Evolutionary conservation across 805 yeast genomes (phyloP).

Genomic region (Zygoascus biomembranicola): DNA sequence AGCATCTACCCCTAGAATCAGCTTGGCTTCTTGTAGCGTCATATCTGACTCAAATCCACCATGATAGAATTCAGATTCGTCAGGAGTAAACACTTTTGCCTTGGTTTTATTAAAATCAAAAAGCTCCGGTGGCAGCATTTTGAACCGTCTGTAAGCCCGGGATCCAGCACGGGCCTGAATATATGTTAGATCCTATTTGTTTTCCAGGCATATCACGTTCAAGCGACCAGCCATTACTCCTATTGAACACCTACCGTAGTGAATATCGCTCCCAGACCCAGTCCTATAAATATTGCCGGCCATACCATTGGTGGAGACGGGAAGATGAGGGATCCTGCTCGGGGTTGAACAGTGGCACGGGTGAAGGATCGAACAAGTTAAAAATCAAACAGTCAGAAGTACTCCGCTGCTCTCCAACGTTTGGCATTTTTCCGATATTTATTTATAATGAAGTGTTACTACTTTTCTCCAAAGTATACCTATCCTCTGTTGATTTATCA

Average conservation of each 20-base stretch:
- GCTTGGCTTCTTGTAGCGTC: conserved; percentile 46
- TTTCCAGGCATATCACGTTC: background rate
- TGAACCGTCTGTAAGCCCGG: conserved; percentile 24
- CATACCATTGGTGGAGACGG: background rate
- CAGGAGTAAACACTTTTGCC: background rate
- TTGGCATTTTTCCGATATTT: too few species aligned
- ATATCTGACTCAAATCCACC: conserved; percentile 34
- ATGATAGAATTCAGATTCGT: conserved; percentile 16
- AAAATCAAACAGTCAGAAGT: too few species aligned
- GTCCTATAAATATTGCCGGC: conserved; percentile 19
- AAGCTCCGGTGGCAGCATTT: conserved; percentile 23
- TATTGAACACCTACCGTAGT: conserved; percentile 19
- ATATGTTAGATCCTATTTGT: background rate
- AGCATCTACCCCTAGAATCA: conserved; percentile 41
- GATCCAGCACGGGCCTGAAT: conserved; percentile 24
- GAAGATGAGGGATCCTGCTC: too few species aligned
- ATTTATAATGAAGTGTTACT: too few species aligned
- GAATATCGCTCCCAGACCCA: conserved; percentile 21
- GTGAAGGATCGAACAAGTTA: too few species aligned
- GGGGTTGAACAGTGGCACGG: too few species aligned
- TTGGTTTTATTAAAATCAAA: conserved; percentile 15
- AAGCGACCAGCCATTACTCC: background rate
- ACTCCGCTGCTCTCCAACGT: too few species aligned
- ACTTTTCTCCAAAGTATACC: too few species aligned
- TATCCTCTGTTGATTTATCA: too few species aligned